Conservation (phyloP, 345 rosid species). For the Linum trigynum region DNA sequence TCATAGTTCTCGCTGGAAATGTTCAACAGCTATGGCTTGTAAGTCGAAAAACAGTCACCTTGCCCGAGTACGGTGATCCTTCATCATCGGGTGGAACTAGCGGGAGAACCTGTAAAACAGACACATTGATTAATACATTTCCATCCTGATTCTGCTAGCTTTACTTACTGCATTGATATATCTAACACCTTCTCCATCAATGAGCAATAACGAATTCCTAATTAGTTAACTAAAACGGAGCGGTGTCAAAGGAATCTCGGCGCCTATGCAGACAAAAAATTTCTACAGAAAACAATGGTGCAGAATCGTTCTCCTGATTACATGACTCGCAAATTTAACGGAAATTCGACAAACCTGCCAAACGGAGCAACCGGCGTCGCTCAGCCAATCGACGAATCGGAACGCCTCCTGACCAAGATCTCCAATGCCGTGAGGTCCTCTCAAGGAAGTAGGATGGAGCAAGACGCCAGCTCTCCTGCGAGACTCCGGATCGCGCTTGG, state of each 20-base stretch:
- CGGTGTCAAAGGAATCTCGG: no score
- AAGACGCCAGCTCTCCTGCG: slow-evolving; percentile 74
- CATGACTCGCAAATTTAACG: background rate
- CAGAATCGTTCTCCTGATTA: no score
- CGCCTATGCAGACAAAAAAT: no score
- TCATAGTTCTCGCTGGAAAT: no score
- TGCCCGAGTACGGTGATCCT: slow-evolving; percentile 90
- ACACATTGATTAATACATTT: no score
- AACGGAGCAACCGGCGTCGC: slow-evolving; percentile 66
- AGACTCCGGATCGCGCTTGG: slow-evolving; percentile 28
- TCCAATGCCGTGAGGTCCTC: slow-evolving; percentile 73
- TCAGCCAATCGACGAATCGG: slow-evolving; percentile 84
- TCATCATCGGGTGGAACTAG: slow-evolving; percentile 82
- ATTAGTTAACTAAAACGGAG: no score
- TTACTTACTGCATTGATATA: no score
- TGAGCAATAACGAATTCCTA: no score
- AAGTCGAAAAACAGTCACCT: slow-evolving; percentile 32
- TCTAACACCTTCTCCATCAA: background rate
- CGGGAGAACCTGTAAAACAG: slow-evolving; percentile 70
- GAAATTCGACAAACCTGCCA: slow-evolving; percentile 53
- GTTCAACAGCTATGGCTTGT: background rate
- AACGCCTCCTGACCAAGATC: slow-evolving; percentile 76
- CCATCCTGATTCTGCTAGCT: no score
- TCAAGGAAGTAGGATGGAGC: slow-evolving; percentile 90
- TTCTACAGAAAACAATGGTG: no score